Evolutionary conservation across 345 rosid genomes (phyloP), one percentile per base, ranked within the genome.

Genomic region (Eucalyptus camaldulensis): DNA sequence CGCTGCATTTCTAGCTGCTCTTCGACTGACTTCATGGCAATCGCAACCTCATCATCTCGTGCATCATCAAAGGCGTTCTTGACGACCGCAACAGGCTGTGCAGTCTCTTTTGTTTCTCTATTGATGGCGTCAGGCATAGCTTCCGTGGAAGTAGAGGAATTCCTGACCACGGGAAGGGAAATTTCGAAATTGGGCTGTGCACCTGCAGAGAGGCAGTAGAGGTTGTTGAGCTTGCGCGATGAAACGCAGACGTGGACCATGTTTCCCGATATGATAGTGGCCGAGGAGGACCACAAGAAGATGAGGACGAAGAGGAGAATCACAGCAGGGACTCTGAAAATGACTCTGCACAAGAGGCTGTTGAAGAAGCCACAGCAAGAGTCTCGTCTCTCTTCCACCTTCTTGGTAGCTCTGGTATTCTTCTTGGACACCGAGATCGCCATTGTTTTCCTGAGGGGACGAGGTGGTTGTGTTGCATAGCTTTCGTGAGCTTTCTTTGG

Each of bases 141-240:
- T 3, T 24, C 12, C 49, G 47, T 22, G 76, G 80, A 10, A 88
- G 49, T 31, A 8, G 88, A 88, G 87, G 87, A 44, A 43, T 90
- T 87, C 50, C 69, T 89, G 87, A 86, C 25, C 5, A 10, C 50
- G 5, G 94, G 93, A 90, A 92, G 40, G 6, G 93, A 94, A 90
- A 93, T 89, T 47, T 88, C 95, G 80, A 93, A 89, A 56, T 88
- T 93, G 6, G 96, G 95, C 33, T 93, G 96, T 11, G 97, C 86
- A 49, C 99, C 98, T 1, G 99, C 99, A 4, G 99, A 96, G 90
- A 97, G 94, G 90, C 99, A 96, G 88, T 94, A 97, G 80, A 92
- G 96, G 87, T 95, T 93, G 91, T 87, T 95, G 92, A 97, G 97
- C 91, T 96, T 96, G 50, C 98, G 93, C 5, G 97, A 96, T 22